Conservation (phyloP, 768 basidiomycete genomes). For the Phlebiopsis flavidoalba region DNA sequence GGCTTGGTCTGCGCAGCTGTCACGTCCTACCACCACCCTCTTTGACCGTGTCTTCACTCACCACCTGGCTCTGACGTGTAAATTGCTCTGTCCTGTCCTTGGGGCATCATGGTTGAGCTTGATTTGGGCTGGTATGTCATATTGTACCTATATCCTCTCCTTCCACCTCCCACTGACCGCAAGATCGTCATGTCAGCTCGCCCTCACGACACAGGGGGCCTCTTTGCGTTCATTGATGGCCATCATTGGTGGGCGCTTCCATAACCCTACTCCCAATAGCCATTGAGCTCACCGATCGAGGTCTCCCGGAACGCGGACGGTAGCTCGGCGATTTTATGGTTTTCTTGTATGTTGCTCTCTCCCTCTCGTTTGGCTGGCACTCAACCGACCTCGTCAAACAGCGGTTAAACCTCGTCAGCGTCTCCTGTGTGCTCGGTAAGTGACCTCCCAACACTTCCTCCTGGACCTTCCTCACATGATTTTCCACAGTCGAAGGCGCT, state of each 20-base stretch:
- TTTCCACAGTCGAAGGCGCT: slow-evolving; percentile 51
- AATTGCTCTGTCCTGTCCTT: slow-evolving; percentile 56
- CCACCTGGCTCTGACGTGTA: slow-evolving; percentile 55
- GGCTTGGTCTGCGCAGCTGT: slow-evolving; percentile 67
- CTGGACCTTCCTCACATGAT: not conserved
- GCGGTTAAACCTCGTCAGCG: slow-evolving; percentile 62
- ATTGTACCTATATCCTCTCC: too few relatives aligned
- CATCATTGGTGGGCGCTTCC: slow-evolving; percentile 59
- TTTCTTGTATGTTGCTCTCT: slow-evolving; percentile 44
- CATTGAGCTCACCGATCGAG: slow-evolving; percentile 75
- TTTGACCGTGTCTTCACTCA: slow-evolving; percentile 82
- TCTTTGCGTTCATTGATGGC: slow-evolving; percentile 68
- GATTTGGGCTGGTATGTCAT: slow-evolving; percentile 69
- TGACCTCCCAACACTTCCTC: slow-evolving; percentile 16
- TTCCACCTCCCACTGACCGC: not conserved
- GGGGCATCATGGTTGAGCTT: slow-evolving; percentile 64
- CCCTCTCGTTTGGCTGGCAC: not conserved
- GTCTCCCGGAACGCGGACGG: slow-evolving; percentile 75
- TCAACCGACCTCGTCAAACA: slow-evolving; percentile 22
- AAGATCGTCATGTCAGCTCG: slow-evolving; percentile 40
- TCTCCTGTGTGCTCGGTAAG: slow-evolving; percentile 58
- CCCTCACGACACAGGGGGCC: slow-evolving; percentile 50
- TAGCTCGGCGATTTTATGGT: slow-evolving; percentile 75
- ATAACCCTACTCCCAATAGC: slow-evolving; percentile 71
- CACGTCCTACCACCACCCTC: slow-evolving; percentile 63